A percentile compares a stretch with the other conserved stretches of the same genome.
phyloP scores from a whole-genome alignment of 805 yeast genomes.

The Monosporozyma yasuniensis region DNA sequence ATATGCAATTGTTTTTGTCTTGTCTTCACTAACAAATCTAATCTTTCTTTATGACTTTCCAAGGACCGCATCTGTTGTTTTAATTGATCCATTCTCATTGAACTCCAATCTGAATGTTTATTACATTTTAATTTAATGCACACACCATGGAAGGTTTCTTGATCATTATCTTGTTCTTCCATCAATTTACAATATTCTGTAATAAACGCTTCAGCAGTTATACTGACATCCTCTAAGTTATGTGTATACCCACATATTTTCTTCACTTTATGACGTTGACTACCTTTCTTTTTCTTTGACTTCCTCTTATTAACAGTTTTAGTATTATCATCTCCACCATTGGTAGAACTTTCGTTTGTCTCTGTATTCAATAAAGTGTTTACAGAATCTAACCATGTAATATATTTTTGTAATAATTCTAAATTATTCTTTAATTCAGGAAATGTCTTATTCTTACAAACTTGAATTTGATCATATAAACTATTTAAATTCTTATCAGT shows the following conservation, averaged over 20 bases:
- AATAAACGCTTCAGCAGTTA: slow-evolving; percentile 14
- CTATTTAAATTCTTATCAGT: slow-evolving; percentile 14
- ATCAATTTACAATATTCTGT: slow-evolving; percentile 4
- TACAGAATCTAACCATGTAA: slow-evolving; percentile 28
- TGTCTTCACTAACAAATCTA: slow-evolving; percentile 15
- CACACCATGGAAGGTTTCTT: slow-evolving; percentile 11
- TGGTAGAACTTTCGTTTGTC: not conserved
- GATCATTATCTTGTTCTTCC: slow-evolving; percentile 3
- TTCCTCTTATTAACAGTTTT: not conserved
- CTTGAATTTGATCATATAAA: slow-evolving; percentile 9
- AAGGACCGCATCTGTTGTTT: slow-evolving; percentile 19
- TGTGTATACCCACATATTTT: slow-evolving; percentile 26
- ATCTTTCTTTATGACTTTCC: slow-evolving; percentile 19
- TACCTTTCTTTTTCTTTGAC: slow-evolving; percentile 11
- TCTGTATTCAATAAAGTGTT: slow-evolving; percentile 6
- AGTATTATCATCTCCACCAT: not conserved
- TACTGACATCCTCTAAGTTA: slow-evolving; percentile 8
- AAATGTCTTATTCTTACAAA: slow-evolving; percentile 9
- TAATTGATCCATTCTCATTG: slow-evolving; percentile 15
- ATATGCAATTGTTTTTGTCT: slow-evolving; percentile 24
- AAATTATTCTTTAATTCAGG: slow-evolving; percentile 10
- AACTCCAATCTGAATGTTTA: slow-evolving; percentile 26
- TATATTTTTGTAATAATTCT: slow-evolving; percentile 13
- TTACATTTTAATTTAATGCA: slow-evolving; percentile 24
- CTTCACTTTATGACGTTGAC: slow-evolving; percentile 8